Evolutionary conservation across 1,284 basidiomycete species (phyloP), one percentile per base, ranked within the genome.

Genomic region (Rhodotorula sp.): DNA sequence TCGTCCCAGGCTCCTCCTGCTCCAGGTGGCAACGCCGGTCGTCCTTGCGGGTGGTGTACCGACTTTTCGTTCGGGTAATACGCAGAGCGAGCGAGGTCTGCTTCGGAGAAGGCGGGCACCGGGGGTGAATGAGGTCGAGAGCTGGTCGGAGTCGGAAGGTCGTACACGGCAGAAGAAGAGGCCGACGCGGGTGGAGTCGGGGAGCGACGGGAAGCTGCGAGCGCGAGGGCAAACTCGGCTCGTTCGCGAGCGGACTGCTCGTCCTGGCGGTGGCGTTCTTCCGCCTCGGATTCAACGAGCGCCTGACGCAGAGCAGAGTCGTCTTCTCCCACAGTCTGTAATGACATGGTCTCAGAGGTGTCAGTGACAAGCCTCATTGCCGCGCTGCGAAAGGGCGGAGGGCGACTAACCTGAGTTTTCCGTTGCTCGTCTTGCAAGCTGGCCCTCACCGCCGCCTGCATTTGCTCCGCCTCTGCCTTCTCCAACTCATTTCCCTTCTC

Each of bases 11-110:
- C 60, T 5, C 57, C 26, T 1, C 60, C 62, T 0, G 73, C 73
- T 3, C 73, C 73, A 0, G 73, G 73, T 1, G 73, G 73, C 0
- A 74, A 60, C 0, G 62, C 51, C 18, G 70, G 60, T 14, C 62
- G 48, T 3, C 59, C 62, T 37, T 67, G 54, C 0, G 69, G 69
- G 55, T 62, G 61, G 4, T 46, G n/a, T 24, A 46, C 62, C 4
- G 59, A 29, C 42, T 70, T 70, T 30, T 70, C 69, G 17, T 22
- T 10, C 29, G 62, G 59, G 18, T 24, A 49, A n/a, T 64, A 67
- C 20, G 49, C 6, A 6, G 69, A 62, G 12, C 44, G 33, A 3
- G 59, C 60, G 20, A 60, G 42, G 48, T 73, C 64, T 29, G 64
- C 3, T 24, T 61, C 53, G 29, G 51, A 49, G 55, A 55, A 62